Evolutionary conservation across 768 basidiomycete genomes (phyloP).

Genomic region (Grammothele lineata): DNA sequence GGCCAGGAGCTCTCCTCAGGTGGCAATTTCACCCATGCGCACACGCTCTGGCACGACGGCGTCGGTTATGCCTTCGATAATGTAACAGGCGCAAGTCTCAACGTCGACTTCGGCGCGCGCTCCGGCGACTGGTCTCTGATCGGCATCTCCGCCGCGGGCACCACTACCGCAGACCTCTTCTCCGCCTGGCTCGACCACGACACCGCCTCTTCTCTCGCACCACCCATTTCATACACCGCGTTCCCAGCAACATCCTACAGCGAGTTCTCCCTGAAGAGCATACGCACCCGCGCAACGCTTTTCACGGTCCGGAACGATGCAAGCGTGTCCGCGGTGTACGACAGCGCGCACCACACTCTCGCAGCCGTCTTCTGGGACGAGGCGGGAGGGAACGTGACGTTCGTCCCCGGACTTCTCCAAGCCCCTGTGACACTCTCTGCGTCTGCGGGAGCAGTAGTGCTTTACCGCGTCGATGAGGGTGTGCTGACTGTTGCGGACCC

Average conservation of each 20-base stretch:
- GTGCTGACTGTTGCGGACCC: slow-evolving; percentile 61
- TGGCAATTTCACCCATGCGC: slow-evolving; percentile 25
- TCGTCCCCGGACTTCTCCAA: slow-evolving; percentile 23
- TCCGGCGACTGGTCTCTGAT: slow-evolving; percentile 60
- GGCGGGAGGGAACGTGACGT: slow-evolving; percentile 38
- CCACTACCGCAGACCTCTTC: slow-evolving; percentile 60
- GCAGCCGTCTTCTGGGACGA: slow-evolving; percentile 57
- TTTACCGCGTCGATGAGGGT: slow-evolving; percentile 38
- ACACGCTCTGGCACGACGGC: slow-evolving; percentile 58
- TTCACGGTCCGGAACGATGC: slow-evolving; percentile 43
- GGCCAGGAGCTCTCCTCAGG: slow-evolving; percentile 18
- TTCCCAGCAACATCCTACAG: slow-evolving; percentile 46
- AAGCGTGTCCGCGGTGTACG: slow-evolving; percentile 46
- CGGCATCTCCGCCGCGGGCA: slow-evolving; percentile 59
- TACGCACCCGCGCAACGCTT: slow-evolving; percentile 28
- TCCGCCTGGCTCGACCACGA: slow-evolving; percentile 54
- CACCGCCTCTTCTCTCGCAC: slow-evolving; percentile 14
- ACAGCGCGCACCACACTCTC: slow-evolving; percentile 34
- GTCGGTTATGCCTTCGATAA: slow-evolving; percentile 54
- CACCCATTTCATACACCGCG: slow-evolving; percentile 44
- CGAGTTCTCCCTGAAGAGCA: slow-evolving; percentile 38
- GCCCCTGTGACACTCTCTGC: slow-evolving; percentile 32
- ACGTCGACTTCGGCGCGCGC: slow-evolving; percentile 42
- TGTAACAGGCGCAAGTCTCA: slow-evolving; percentile 28
- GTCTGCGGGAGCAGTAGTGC: slow-evolving; percentile 39